Base-by-base conservation (phyloP, 805 yeast species). In the Candida ortonii region DNA sequence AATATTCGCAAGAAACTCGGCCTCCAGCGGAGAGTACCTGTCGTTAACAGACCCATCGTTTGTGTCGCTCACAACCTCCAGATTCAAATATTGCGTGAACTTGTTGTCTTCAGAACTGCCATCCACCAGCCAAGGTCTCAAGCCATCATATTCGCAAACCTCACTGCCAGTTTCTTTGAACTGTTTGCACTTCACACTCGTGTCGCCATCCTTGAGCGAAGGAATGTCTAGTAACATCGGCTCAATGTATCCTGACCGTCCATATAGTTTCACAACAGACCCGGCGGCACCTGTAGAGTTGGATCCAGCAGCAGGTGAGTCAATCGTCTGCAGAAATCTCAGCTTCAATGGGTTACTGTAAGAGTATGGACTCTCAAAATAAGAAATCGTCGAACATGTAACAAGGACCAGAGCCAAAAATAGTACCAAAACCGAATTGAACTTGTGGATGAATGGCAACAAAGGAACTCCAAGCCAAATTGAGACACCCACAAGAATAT, bases 391-490 rank as follows among this genome's bases (percentile, higher is more conserved):
- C 4, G 68, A 50, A 9, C 74, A 68, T 9, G 65, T 36, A 5
- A 69, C 40, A 14, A 71, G 53, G 2, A 68, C 49, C 8, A 63
- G 34, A 0, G 68, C 40, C 15, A 80, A 54, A 2, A 67, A 49
- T 24, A 77, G 56, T 1, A 75, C 67, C 23, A 78, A 58, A 11
- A 73, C 41, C 30, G 72, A 64, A 54, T 83, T 82, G 34, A 84
- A 52, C 52, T 81, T 83, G 61, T 81, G 82, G 24, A 77, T 61
- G 52, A 84, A 84, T 6, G 93, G 87, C 30, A 83, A 48, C 12
- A 80, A 52, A 6, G 90, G 82, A 3, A 67, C 26, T 0, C 70
- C 62, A 4, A 76, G 41, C 7, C 62, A 40, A 7, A 68, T 44
- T 1, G 74, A 58, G 11, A 67, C 47, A 4, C 50, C 33, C 4